These are phyloP conservation scores for Penicillium desertorum DNA, from an alignment of 495 filamentous ascomycete species.

Conservation along the genomic window DNA sequence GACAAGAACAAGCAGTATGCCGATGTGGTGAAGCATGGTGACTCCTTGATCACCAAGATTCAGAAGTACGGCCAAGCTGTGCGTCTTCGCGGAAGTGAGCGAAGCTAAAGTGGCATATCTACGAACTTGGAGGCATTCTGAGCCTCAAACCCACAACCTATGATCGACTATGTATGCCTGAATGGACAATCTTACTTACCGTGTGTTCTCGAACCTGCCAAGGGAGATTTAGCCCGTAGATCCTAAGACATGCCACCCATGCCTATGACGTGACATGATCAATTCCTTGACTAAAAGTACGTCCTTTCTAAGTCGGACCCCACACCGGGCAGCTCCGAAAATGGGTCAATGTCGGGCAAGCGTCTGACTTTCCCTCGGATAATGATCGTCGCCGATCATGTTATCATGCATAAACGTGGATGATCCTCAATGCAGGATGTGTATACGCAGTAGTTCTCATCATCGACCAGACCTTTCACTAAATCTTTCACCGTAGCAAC, in stretches of 20 bases:
- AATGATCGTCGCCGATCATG: constrained; percentile 12
- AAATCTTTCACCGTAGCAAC: neutral
- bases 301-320: neutral
- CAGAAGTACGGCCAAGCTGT: constrained; percentile 99
- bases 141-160: constrained; percentile 8
- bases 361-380: constrained; percentile 22
- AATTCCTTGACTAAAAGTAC: constrained; percentile 5
- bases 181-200: constrained; percentile 8
- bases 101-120: constrained; percentile 49
- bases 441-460: constrained; percentile 1
- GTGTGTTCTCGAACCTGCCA: neutral
- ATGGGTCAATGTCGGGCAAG: constrained; percentile 16
- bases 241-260: neutral
- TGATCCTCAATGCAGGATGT: neutral
- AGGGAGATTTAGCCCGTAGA: neutral
- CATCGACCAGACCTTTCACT: neutral
- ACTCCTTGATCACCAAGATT: constrained; percentile 95
- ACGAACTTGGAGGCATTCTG: constrained; percentile 1
- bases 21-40: constrained; percentile 94
- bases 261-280: neutral
- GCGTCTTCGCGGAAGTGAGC: constrained; percentile 88
- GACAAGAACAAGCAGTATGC: constrained; percentile 99
- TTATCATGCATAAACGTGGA: neutral
- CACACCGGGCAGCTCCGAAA: constrained; percentile 12
- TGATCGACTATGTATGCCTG: constrained; percentile 13